phyloP scores from a whole-genome alignment of 2,329 filamentous ascomycete species.

The Neonectria hederae region DNA sequence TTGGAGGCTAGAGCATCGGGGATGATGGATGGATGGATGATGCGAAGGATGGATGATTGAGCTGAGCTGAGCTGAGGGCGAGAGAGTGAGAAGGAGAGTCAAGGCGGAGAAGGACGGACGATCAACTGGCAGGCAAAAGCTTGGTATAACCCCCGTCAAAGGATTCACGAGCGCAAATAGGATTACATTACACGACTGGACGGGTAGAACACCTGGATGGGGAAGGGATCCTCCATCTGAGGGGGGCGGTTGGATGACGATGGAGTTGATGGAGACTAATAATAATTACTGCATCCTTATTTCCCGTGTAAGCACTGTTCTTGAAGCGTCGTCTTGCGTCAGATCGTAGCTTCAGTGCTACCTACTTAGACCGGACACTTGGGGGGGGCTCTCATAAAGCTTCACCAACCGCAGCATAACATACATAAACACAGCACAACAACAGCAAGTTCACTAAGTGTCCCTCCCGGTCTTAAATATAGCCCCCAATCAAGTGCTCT shows the following conservation, averaged over 20 bases:
- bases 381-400: too few relatives aligned
- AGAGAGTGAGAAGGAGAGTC: too few relatives aligned
- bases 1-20: not conserved
- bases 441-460: too few relatives aligned
- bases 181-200: not conserved
- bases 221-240: constrained; percentile 1
- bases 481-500: not conserved
- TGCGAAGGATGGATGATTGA: too few relatives aligned
- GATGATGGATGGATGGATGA: not conserved
- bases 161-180: not conserved
- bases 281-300: too few relatives aligned
- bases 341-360: not conserved
- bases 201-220: not conserved
- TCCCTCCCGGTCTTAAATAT: too few relatives aligned
- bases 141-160: not conserved
- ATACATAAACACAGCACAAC: too few relatives aligned
- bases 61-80: too few relatives aligned
- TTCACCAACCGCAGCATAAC: too few relatives aligned
- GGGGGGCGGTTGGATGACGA: not conserved
- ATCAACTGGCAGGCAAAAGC: not conserved
- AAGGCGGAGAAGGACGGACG: too few relatives aligned
- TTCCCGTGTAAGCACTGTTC: not conserved
- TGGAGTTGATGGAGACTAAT: not conserved
- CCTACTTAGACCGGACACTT: not conserved
- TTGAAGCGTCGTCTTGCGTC: not conserved